Conservation (phyloP, 1,284 basidiomycete species). For the Volvariella surrecta region DNA sequence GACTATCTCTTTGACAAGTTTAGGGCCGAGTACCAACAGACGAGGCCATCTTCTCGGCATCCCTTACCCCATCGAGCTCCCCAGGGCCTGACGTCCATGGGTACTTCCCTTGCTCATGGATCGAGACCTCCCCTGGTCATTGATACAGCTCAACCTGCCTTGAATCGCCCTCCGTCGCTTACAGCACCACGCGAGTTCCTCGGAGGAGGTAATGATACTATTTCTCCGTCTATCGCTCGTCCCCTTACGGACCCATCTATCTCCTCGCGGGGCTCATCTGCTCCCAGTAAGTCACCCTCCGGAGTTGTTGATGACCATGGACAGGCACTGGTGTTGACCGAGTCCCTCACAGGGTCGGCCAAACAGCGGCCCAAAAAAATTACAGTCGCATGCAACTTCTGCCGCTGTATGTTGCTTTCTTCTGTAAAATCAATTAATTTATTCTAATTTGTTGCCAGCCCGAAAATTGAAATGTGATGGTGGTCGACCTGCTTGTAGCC, state of each 20-base stretch:
- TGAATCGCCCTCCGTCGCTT: slow-evolving; percentile 40
- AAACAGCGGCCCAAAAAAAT: slow-evolving; percentile 70
- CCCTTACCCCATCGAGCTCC: slow-evolving; percentile 31
- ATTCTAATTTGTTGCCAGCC: slow-evolving; percentile 23
- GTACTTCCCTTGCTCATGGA: slow-evolving; percentile 21
- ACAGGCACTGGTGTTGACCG: slow-evolving; percentile 7
- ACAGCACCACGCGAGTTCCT: slow-evolving; percentile 39
- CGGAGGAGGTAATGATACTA: slow-evolving; percentile 28
- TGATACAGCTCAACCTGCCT: slow-evolving; percentile 46
- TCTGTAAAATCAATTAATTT: slow-evolving; percentile 3
- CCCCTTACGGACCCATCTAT: slow-evolving; percentile 27
- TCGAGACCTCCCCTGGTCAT: slow-evolving; percentile 63
- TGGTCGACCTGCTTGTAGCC: slow-evolving; percentile 67
- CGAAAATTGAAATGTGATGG: slow-evolving; percentile 81
- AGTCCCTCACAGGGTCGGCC: slow-evolving; percentile 23
- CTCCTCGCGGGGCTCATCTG: slow-evolving; percentile 20
- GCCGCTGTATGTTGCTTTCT: slow-evolving; percentile 54
- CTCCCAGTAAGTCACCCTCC: slow-evolving; percentile 21
- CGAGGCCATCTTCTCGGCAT: slow-evolving; percentile 36
- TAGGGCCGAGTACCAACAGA: slow-evolving; percentile 47
- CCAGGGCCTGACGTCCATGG: slow-evolving; percentile 27
- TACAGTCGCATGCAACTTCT: slow-evolving; percentile 79
- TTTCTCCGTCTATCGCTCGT: slow-evolving; percentile 28
- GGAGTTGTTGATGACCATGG: slow-evolving; percentile 1
- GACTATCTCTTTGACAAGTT: slow-evolving; percentile 78